Evolutionary conservation across 2,329 filamentous ascomycete genomes (phyloP), one percentile per base, ranked within the genome.

Genomic region (Alternaria rosae): DNA sequence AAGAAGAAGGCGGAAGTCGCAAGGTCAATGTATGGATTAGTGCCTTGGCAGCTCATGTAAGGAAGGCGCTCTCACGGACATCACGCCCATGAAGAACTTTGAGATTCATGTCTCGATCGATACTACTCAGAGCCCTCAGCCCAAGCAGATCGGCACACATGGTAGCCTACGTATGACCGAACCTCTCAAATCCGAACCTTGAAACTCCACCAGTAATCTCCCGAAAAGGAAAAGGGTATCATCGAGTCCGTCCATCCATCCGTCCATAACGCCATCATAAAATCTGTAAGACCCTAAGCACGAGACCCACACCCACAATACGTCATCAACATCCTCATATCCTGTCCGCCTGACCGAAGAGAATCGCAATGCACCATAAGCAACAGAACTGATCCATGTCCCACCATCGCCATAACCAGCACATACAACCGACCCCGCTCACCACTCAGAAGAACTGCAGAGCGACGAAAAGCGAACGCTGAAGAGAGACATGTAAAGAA

Each of bases 251-350:
- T 15, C 6, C 12, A 17, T 15, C 15, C 32, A 15, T 17, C 35
- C 35, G n/a, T 23, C 21, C 42, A 8, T 44, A 15, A 44, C 42
- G 13, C 20, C 42, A 4, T 23, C 42, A 2, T 38, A 17, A 38
- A 38, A 38, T 15, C 17, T n/a, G n/a, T 38, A 17, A 38, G 4
- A 4, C n/a, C 4, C 15, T 4, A 5, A n/a, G 35, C 35, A 38
- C 35, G 5, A 17, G 1, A 17, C n/a, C 4, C 15, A n/a, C 4
- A 17, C 35, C 35, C 32, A n/a, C n/a, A 35, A 35, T 15, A 7
- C 32, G 41, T 21, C 6, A 23, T 44, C 20, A 44, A 15, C 45
- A 45, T 17, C 1, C 65, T 62, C 66, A 67, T 64, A 6, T 38
- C 0, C 1, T 1, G 15, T 38, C 35, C 35, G 35, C 17, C 17